A percentile compares a stretch with the other conserved stretches of the same genome.
These are phyloP conservation scores for Themeda triandra DNA, from an alignment of 176 grass and related monocot species.

Conservation along the genomic window DNA sequence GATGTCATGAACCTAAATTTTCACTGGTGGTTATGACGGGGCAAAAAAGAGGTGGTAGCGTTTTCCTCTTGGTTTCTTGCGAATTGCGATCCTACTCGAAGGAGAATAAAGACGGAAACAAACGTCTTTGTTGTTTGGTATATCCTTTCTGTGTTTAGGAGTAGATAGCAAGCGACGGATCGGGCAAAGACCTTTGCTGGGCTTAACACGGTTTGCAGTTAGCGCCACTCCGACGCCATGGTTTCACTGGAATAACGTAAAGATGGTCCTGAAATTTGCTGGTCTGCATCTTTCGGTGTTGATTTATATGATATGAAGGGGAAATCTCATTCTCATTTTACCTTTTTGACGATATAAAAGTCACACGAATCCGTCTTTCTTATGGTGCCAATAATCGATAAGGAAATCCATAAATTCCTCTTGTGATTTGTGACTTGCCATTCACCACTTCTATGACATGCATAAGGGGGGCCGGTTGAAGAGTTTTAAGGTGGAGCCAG, in stretches of 20 bases:
- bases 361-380: background rate
- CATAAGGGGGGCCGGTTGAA: too few relatives aligned
- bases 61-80: background rate
- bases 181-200: background rate
- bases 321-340: background rate
- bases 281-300: background rate
- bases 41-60: background rate
- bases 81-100: constrained; percentile 10
- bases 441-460: too few relatives aligned
- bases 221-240: background rate
- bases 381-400: background rate
- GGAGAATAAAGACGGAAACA: background rate
- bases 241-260: background rate
- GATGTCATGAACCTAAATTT: background rate
- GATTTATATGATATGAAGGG: background rate
- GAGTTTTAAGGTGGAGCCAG: too few relatives aligned
- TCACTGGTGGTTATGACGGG: background rate
- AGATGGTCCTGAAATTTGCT: background rate
- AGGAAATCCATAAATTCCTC: background rate
- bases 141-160: background rate
- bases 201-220: background rate
- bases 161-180: background rate
- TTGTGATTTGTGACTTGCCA: background rate
- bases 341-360: background rate
- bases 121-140: background rate